phyloP scores from a whole-genome alignment of 2,329 filamentous ascomycete species.

The Colletotrichum neosansevieriae region DNA sequence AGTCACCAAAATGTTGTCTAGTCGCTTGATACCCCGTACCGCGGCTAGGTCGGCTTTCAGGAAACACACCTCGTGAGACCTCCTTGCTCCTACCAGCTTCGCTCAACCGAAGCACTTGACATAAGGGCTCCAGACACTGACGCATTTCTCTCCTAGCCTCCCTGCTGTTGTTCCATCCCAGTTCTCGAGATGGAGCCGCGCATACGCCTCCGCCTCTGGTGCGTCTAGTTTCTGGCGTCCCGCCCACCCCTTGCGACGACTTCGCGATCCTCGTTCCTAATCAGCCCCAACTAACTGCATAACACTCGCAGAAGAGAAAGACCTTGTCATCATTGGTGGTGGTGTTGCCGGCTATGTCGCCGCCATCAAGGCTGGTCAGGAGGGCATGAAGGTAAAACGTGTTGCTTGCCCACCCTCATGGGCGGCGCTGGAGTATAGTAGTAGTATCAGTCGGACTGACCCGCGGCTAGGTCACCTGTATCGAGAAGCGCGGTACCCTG shows the following conservation, averaged over 20 bases:
- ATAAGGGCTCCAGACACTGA: slow-evolving; percentile 42
- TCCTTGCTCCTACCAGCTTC: slow-evolving; percentile 40
- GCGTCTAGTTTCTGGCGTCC: slow-evolving; percentile 46
- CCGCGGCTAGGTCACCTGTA: slow-evolving; percentile 82
- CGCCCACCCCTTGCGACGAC: slow-evolving; percentile 1
- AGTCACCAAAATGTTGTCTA: slow-evolving; percentile 66
- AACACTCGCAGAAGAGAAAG: slow-evolving; percentile 82
- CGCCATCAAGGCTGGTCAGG: slow-evolving; percentile 98
- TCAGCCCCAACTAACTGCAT: slow-evolving; percentile 41
- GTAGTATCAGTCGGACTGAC: neutral
- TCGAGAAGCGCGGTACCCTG: slow-evolving; percentile 96
- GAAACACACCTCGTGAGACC: slow-evolving; percentile 62
- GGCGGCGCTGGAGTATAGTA: neutral
- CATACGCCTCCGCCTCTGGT: slow-evolving; percentile 71
- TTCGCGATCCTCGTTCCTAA: neutral
- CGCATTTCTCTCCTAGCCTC: slow-evolving; percentile 52
- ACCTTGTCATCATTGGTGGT: slow-evolving; percentile 96
- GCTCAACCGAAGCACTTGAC: neutral
- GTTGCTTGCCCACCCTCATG: neutral
- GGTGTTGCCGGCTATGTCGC: slow-evolving; percentile 99
- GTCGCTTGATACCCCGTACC: slow-evolving; percentile 70
- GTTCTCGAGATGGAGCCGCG: slow-evolving; percentile 66
- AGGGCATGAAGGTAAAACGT: slow-evolving; percentile 85
- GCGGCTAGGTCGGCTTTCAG: slow-evolving; percentile 69
- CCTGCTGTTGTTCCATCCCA: slow-evolving; percentile 59